These are phyloP conservation scores for Cocos nucifera DNA, from an alignment of 176 grass and related monocot species.

Conservation along the genomic window DNA sequence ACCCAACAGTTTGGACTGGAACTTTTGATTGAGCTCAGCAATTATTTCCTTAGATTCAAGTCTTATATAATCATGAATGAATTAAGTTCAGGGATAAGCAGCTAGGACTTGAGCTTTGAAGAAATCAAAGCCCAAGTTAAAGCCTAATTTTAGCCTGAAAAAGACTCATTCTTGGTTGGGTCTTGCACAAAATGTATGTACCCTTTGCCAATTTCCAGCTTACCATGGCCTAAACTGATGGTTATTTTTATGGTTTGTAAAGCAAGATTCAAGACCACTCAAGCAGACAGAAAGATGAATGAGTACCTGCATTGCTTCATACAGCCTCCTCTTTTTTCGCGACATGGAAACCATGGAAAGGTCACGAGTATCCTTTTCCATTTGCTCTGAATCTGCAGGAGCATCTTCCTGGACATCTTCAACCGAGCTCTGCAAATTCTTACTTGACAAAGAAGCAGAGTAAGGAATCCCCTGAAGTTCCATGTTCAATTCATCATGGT, in stretches of 20 bases:
- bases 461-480: constrained; percentile 53
- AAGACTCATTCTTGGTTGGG: neutral
- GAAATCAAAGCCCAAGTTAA: too few relatives aligned
- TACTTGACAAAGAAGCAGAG: constrained; percentile 48
- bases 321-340: constrained; percentile 49
- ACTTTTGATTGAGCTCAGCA: too few relatives aligned
- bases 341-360: constrained; percentile 46
- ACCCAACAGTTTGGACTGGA: too few relatives aligned
- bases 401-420: constrained; percentile 31
- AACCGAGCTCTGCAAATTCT: constrained; percentile 26
- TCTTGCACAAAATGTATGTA: neutral
- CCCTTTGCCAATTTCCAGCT: neutral
- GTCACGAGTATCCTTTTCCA: constrained; percentile 24
- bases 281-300: too few relatives aligned
- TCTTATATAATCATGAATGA: too few relatives aligned
- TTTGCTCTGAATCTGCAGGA: constrained; percentile 21
- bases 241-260: neutral
- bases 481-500: constrained; percentile 84
- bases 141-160: neutral
- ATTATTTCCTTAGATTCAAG: too few relatives aligned
- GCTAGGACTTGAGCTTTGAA: too few relatives aligned
- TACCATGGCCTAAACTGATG: neutral
- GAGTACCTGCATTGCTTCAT: constrained; percentile 67
- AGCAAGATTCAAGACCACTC: neutral
- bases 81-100: too few relatives aligned